These are phyloP conservation scores for Mimosa pudica DNA, from an alignment of 306 rosid species.

Conservation along the genomic window DNA sequence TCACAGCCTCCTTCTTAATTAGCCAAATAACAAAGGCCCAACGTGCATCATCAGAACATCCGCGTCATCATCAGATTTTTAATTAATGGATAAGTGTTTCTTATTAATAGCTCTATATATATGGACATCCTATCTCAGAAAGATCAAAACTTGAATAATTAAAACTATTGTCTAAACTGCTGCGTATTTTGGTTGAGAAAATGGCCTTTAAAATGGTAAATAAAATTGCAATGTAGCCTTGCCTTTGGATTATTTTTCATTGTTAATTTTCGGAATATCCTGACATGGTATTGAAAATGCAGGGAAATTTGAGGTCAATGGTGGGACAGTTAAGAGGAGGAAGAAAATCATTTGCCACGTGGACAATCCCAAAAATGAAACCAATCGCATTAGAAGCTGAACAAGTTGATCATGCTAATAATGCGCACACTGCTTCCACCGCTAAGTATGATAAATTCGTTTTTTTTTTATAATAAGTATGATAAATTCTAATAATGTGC, in stretches of 20 bases:
- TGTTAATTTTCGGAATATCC: no score
- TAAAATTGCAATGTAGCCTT: neutral
- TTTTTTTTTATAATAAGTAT: neutral
- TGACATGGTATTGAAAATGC: neutral
- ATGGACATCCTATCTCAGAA: neutral
- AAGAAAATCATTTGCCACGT: slow-evolving; percentile 32
- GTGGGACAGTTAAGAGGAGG: slow-evolving; percentile 28
- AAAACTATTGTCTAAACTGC: neutral
- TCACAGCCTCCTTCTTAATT: neutral
- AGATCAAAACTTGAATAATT: neutral
- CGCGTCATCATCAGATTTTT: neutral
- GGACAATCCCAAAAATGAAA: slow-evolving; percentile 42
- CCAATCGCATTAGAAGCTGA: neutral
- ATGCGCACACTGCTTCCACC: neutral
- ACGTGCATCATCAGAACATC: neutral
- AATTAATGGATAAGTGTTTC: slow-evolving; percentile 21
- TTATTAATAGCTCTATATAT: slow-evolving; percentile 7
- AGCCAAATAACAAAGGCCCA: neutral
- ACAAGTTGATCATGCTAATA: neutral
- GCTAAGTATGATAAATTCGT: neutral
- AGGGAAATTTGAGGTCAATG: slow-evolving; percentile 27
- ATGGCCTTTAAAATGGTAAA: slow-evolving; percentile 38
- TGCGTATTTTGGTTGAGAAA: slow-evolving; percentile 1
- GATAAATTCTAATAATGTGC: neutral
- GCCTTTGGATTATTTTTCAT: neutral